Evolutionary conservation across 306 rosid species (phyloP).

Genomic region (Trifolium fragiferum): DNA sequence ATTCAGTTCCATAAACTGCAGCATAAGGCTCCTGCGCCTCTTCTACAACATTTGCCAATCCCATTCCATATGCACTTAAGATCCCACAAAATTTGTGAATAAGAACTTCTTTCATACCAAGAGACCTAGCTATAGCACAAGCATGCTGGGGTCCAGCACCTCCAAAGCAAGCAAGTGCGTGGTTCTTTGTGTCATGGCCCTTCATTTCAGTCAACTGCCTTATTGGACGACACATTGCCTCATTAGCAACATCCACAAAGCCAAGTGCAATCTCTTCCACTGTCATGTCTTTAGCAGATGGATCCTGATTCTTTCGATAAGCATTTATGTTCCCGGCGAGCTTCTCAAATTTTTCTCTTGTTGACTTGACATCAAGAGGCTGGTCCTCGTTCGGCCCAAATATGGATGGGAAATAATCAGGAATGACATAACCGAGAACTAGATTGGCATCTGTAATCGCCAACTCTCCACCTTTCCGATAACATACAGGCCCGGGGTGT

Average conservation of each 20-base stretch:
- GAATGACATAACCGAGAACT: constrained; percentile 83
- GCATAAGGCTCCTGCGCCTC: constrained; percentile 92
- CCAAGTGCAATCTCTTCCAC: constrained; percentile 89
- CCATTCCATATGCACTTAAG: constrained; percentile 97
- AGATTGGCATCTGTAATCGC: constrained; percentile 97
- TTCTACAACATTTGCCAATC: constrained; percentile 96
- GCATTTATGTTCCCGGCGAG: constrained; percentile 76
- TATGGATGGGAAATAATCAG: constrained; percentile 90
- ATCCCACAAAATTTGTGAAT: constrained; percentile 92
- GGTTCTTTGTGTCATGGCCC: constrained; percentile 93
- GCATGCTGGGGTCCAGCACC: constrained; percentile 99
- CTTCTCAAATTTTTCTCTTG: constrained; percentile 72
- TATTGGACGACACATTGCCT: constrained; percentile 96
- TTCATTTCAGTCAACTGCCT: constrained; percentile 97
- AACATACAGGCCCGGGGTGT: constrained; percentile 96
- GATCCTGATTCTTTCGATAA: constrained; percentile 66
- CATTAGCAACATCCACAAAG: constrained; percentile 93
- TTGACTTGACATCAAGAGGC: constrained; percentile 74
- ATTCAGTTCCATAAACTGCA: constrained; percentile 67
- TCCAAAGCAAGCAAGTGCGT: constrained; percentile 98
- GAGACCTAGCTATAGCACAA: constrained; percentile 91
- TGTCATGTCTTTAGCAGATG: constrained; percentile 74
- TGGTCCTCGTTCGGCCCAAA: constrained; percentile 86
- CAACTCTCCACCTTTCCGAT: constrained; percentile 90
- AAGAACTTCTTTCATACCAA: constrained; percentile 93